These are phyloP conservation scores for Fusarium anguioides DNA, from an alignment of 2,329 filamentous ascomycete genomes.

Conservation along the genomic window DNA sequence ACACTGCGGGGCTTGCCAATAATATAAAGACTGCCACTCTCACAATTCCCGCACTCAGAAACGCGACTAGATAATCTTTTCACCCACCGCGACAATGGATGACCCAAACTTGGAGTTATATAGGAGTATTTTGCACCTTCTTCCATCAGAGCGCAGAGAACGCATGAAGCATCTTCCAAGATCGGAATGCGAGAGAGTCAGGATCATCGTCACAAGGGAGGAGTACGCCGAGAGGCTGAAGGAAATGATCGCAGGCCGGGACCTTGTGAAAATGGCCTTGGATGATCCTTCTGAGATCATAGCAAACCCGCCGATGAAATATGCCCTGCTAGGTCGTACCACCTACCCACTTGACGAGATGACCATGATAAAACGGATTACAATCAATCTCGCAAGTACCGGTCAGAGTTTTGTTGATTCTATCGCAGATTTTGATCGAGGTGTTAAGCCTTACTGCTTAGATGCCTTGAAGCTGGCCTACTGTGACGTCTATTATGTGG, in stretches of 20 bases:
- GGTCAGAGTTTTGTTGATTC: not conserved
- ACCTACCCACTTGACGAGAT: not conserved
- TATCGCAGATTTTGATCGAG: not conserved
- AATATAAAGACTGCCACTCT: too few relatives aligned
- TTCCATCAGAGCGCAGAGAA: not conserved
- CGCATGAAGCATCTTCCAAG: not conserved
- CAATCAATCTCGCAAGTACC: not conserved
- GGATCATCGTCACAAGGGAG: not conserved
- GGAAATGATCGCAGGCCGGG: slow-evolving; percentile 8
- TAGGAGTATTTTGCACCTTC: slow-evolving; percentile 14
- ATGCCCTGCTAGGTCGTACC: slow-evolving; percentile 21
- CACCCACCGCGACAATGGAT: slow-evolving; percentile 9
- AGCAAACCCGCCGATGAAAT: not conserved
- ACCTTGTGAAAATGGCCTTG: slow-evolving; percentile 21
- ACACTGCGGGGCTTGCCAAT: too few relatives aligned
- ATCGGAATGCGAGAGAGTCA: not conserved
- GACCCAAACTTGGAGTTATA: slow-evolving; percentile 15
- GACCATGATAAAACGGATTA: slow-evolving; percentile 2
- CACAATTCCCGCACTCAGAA: not conserved
- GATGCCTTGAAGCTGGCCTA: slow-evolving; percentile 29
- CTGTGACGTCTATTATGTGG: slow-evolving; percentile 25
- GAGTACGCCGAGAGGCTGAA: not conserved
- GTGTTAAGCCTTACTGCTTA: not conserved
- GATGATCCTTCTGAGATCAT: slow-evolving; percentile 7
- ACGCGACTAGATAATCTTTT: not conserved